A percentile compares a stretch with the other conserved stretches of the same genome.
These are phyloP conservation scores for Solanum hybrid DNA, from an alignment of 305 asterid genomes.

Conservation along the genomic window DNA sequence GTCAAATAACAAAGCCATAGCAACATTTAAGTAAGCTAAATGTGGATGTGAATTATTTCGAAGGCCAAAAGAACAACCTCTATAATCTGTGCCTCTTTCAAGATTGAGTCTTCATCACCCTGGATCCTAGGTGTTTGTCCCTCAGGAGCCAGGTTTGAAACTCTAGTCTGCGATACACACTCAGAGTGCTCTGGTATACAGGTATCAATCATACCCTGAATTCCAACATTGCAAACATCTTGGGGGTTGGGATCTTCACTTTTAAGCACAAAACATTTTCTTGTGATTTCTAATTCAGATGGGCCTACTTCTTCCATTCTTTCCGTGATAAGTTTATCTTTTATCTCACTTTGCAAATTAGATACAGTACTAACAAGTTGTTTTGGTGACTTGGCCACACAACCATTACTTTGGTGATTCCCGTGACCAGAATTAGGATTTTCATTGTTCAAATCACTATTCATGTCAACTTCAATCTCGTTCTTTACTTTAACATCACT, in stretches of 20 bases:
- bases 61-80: conserved; percentile 46
- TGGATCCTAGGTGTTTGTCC: conserved; percentile 27
- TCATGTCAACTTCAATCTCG: conserved; percentile 32
- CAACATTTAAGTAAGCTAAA: conserved; percentile 1
- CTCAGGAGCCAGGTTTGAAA: conserved; percentile 24
- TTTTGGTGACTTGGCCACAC: conserved; percentile 20
- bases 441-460: conserved; percentile 17
- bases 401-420: conserved; percentile 35
- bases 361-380: conserved; percentile 25
- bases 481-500: conserved; percentile 26
- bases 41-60: not conserved
- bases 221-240: conserved; percentile 16
- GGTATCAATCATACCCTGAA: conserved; percentile 25
- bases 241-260: conserved; percentile 20
- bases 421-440: conserved; percentile 23
- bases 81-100: conserved; percentile 81
- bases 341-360: conserved; percentile 24
- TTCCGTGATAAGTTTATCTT: conserved; percentile 20
- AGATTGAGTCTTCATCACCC: conserved; percentile 72
- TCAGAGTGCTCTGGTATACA: conserved; percentile 25
- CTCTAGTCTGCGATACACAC: conserved; percentile 17
- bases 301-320: conserved; percentile 22
- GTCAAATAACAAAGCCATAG: conserved; percentile 8
- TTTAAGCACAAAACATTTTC: conserved; percentile 15
- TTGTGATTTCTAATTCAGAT: conserved; percentile 33